Percentiles rank a stretch among this genome's conserved stretches.
These are phyloP conservation scores for Mortierella antarctica DNA, from an alignment of 192 early-diverging fungal genomes.

Conservation along the genomic window DNA sequence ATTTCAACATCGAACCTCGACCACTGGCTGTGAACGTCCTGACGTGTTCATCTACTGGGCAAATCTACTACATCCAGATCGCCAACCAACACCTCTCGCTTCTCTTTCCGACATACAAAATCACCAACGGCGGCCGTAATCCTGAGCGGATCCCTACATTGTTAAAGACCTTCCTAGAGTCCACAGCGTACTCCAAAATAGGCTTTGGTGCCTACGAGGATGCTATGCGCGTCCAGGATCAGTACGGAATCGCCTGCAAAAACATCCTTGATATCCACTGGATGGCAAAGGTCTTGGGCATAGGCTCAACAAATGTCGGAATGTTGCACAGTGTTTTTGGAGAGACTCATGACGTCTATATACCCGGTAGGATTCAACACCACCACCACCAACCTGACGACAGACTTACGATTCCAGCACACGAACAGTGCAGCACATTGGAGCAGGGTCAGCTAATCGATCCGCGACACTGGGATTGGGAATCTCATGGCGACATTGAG, in stretches of 20 bases:
- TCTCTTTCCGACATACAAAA: constrained; percentile 39
- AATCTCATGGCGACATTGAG: constrained; percentile 36
- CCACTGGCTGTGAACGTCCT: constrained; percentile 33
- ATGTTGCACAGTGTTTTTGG: constrained; percentile 44
- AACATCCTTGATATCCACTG: constrained; percentile 39
- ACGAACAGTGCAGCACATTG: constrained; percentile 1
- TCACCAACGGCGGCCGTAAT: constrained; percentile 33
- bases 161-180: constrained; percentile 42
- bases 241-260: constrained; percentile 41
- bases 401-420: background rate
- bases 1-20: constrained; percentile 43
- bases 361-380: constrained; percentile 27
- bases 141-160: constrained; percentile 45
- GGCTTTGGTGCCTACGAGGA: constrained; percentile 49
- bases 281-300: constrained; percentile 49
- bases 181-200: constrained; percentile 30
- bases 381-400: background rate
- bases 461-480: constrained; percentile 49
- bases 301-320: constrained; percentile 39
- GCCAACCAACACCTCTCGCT: constrained; percentile 40
- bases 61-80: constrained; percentile 49
- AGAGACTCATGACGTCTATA: constrained; percentile 33
- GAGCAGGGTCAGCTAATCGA: constrained; percentile 23
- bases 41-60: constrained; percentile 46
- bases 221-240: constrained; percentile 26